phyloP scores from a whole-genome alignment of 805 yeast genomes.

The Starmerella apis region DNA sequence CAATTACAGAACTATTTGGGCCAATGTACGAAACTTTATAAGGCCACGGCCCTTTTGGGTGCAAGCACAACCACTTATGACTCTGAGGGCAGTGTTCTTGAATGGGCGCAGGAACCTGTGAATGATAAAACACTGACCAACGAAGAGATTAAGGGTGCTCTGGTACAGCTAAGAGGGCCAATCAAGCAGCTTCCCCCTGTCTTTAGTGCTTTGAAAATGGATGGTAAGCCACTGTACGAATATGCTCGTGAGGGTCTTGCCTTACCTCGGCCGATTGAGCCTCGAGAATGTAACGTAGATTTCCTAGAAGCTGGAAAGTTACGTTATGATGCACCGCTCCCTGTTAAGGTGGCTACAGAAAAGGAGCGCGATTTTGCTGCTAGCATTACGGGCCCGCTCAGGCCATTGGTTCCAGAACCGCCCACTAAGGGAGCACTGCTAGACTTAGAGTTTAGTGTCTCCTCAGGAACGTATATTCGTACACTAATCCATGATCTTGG shows the following conservation, averaged over 20 bases:
- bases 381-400: slow-evolving; percentile 10
- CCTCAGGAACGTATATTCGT: slow-evolving; percentile 92
- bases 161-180: slow-evolving; percentile 61
- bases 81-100: slow-evolving; percentile 69
- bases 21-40: slow-evolving; percentile 69
- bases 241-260: slow-evolving; percentile 85
- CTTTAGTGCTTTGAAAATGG: slow-evolving; percentile 85
- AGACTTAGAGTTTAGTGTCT: slow-evolving; percentile 66
- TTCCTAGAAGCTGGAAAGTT: slow-evolving; percentile 41
- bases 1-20: slow-evolving; percentile 58
- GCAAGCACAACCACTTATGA: slow-evolving; percentile 91
- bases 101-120: slow-evolving; percentile 39
- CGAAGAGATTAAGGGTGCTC: slow-evolving; percentile 42
- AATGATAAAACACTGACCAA: slow-evolving; percentile 42
- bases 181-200: slow-evolving; percentile 89
- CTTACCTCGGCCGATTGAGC: slow-evolving; percentile 70
- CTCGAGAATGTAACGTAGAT: slow-evolving; percentile 59
- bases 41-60: slow-evolving; percentile 77
- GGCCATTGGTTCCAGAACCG: not conserved
- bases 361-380: slow-evolving; percentile 32
- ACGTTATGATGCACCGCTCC: slow-evolving; percentile 23
- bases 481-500: slow-evolving; percentile 85
- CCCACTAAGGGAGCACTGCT: slow-evolving; percentile 35
- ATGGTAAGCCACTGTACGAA: slow-evolving; percentile 87
- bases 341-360: slow-evolving; percentile 30